Conservation (phyloP, 2,329 filamentous ascomycete species). For the Exophiala sp. region DNA sequence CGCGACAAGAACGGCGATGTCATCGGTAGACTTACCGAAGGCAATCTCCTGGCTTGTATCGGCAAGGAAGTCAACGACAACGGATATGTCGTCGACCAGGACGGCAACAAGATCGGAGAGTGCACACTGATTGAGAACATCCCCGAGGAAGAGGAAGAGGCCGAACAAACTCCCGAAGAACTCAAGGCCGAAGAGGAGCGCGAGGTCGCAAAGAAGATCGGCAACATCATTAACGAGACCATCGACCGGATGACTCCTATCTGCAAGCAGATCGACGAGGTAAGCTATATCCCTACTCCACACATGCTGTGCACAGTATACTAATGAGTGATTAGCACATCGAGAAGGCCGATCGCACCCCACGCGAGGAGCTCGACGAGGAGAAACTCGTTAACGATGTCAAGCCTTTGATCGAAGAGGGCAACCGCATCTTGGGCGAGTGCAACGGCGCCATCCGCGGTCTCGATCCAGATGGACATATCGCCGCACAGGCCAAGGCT, state of each 20-base stretch:
- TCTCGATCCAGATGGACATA: slow-evolving; percentile 82
- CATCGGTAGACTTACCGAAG: slow-evolving; percentile 45
- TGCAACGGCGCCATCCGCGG: slow-evolving; percentile 83
- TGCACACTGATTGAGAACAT: slow-evolving; percentile 61
- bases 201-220: slow-evolving; percentile 75
- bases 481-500: slow-evolving; percentile 79
- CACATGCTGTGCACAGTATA: background rate
- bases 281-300: slow-evolving; percentile 39
- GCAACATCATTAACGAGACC: slow-evolving; percentile 68
- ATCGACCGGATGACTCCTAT: slow-evolving; percentile 81
- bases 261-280: slow-evolving; percentile 79
- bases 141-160: slow-evolving; percentile 43
- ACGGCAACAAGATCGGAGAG: slow-evolving; percentile 63
- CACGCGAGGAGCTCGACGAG: slow-evolving; percentile 85
- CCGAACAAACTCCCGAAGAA: slow-evolving; percentile 42
- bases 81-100: slow-evolving; percentile 55
- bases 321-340: slow-evolving; percentile 56
- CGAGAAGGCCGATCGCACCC: slow-evolving; percentile 73
- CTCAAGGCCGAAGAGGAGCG: slow-evolving; percentile 61
- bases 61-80: slow-evolving; percentile 47
- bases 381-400: slow-evolving; percentile 83
- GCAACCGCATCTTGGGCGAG: slow-evolving; percentile 74
- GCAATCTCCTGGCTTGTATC: slow-evolving; percentile 40
- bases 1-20: slow-evolving; percentile 45
- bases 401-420: slow-evolving; percentile 84